Percentiles rank a stretch among this genome's conserved stretches.
Conservation (phyloP, 1,284 basidiomycete genomes). For the Cystobasidium slooffiae region DNA sequence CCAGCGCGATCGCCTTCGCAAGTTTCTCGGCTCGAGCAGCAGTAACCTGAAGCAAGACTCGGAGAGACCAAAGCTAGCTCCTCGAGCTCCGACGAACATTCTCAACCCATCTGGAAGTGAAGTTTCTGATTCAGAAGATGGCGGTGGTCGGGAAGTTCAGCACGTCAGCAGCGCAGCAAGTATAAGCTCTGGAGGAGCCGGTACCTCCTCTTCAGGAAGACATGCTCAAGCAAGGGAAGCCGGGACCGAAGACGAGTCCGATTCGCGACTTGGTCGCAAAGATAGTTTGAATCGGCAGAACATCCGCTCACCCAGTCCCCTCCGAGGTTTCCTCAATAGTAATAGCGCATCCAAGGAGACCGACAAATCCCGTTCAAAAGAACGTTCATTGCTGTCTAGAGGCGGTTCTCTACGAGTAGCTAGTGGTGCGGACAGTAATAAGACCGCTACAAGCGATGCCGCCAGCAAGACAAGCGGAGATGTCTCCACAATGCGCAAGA, state of each 20-base stretch:
- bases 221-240: neutral
- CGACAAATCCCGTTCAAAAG: neutral
- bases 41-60: slow-evolving; percentile 17
- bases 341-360: neutral
- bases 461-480: slow-evolving; percentile 10
- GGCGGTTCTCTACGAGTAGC: neutral
- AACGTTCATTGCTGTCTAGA: slow-evolving; percentile 20
- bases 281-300: slow-evolving; percentile 26
- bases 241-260: slow-evolving; percentile 9
- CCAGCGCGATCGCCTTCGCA: slow-evolving; percentile 38
- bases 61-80: slow-evolving; percentile 33
- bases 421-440: slow-evolving; percentile 5
- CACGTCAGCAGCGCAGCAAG: slow-evolving; percentile 16
- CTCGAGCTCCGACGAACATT: slow-evolving; percentile 34
- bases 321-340: neutral
- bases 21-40: slow-evolving; percentile 28
- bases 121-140: slow-evolving; percentile 23
- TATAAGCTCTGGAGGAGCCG: slow-evolving; percentile 11
- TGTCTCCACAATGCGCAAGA: neutral
- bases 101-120: slow-evolving; percentile 34
- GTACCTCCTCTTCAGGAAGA: neutral
- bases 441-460: neutral
- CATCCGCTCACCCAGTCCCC: slow-evolving; percentile 9
- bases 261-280: slow-evolving; percentile 2
- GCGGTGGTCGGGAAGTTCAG: slow-evolving; percentile 8